Conservation (phyloP, 768 basidiomycete genomes). For the Psilocybe azurescens region DNA sequence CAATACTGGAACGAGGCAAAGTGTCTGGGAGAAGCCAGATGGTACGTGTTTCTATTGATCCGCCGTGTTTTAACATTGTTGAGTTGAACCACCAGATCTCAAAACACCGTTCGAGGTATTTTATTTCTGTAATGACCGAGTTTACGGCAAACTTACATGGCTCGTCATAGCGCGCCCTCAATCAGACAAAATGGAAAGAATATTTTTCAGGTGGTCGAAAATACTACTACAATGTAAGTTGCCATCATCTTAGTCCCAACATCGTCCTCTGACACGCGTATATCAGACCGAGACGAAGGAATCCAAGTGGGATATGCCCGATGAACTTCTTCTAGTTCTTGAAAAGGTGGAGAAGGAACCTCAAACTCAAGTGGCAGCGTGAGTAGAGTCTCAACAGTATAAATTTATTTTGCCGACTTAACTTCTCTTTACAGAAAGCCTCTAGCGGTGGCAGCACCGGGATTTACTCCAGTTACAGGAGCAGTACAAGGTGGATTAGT, state of each 20-base stretch:
- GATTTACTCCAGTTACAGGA: constrained; percentile 47
- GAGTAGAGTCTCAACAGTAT: constrained; percentile 5
- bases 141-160: constrained; percentile 16
- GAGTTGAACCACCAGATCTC: constrained; percentile 55
- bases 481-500: constrained; percentile 59
- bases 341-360: constrained; percentile 86
- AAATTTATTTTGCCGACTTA: constrained; percentile 5
- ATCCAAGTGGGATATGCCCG: constrained; percentile 98
- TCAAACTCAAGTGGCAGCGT: constrained; percentile 38
- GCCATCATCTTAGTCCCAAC: background rate
- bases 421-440: constrained; percentile 22
- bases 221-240: constrained; percentile 84
- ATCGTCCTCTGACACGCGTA: background rate
- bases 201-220: constrained; percentile 92
- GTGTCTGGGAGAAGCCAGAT: constrained; percentile 99
- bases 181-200: constrained; percentile 94
- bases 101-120: constrained; percentile 92
- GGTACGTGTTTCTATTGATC: constrained; percentile 49
- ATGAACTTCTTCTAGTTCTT: constrained; percentile 84
- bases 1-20: constrained; percentile 85
- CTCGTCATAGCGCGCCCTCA: constrained; percentile 73
- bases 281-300: constrained; percentile 83
- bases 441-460: constrained; percentile 44
- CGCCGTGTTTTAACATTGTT: constrained; percentile 2
- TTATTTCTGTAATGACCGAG: constrained; percentile 7